Conservation (phyloP, 306 rosid genomes). For the Oxytropis ochrocephala region DNA sequence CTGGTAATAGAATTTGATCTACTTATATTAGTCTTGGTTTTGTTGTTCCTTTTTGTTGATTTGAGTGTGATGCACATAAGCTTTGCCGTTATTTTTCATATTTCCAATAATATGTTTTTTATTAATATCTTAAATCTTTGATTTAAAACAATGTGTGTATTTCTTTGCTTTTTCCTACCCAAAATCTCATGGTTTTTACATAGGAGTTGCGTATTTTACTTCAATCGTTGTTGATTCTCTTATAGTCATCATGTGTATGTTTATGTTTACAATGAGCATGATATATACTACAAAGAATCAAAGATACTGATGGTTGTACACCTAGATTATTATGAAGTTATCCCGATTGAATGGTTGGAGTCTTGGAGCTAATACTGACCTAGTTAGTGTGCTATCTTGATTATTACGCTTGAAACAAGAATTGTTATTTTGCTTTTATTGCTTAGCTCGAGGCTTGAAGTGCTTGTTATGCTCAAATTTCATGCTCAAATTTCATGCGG, state of each 20-base stretch:
- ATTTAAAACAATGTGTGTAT: no score
- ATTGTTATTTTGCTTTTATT: background rate
- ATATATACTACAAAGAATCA: no score
- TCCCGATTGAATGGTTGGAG: background rate
- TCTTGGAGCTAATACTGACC: background rate
- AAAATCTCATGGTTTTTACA: no score
- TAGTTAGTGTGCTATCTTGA: background rate
- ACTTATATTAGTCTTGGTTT: background rate
- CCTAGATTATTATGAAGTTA: background rate
- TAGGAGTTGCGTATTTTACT: no score
- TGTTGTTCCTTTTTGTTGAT: background rate
- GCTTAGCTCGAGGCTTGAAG: constrained; percentile 19
- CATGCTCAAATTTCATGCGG: no score
- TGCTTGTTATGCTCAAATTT: no score
- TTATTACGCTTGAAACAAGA: background rate
- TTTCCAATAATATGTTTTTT: background rate
- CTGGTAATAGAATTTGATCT: no score
- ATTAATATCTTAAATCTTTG: background rate
- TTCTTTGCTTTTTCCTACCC: no score
- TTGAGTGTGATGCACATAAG: background rate
- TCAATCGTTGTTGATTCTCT: no score
- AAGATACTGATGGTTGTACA: no score
- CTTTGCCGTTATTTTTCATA: background rate
- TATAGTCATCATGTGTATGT: no score
- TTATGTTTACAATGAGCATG: no score